These are phyloP conservation scores for Purpureocillium takamizusanense DNA, from an alignment of 2,329 filamentous ascomycete genomes.

Conservation along the genomic window DNA sequence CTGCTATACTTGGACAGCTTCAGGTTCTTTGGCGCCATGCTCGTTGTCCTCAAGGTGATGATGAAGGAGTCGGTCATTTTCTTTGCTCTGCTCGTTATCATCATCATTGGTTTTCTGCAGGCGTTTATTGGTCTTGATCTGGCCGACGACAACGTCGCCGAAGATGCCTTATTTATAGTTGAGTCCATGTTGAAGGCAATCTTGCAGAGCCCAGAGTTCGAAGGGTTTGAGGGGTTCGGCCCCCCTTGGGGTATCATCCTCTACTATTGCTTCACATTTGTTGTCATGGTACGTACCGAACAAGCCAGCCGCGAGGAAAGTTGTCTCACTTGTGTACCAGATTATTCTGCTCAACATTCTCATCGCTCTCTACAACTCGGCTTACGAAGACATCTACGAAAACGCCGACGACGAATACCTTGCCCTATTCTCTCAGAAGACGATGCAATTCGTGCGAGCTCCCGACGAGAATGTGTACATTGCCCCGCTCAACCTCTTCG, in stretches of 20 bases:
- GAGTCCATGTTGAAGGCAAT: constrained; percentile 82
- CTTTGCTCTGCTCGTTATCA: constrained; percentile 79
- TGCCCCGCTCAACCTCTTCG: constrained; percentile 87
- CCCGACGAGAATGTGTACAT: constrained; percentile 99
- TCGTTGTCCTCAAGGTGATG: constrained; percentile 92
- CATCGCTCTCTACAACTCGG: constrained; percentile 93
- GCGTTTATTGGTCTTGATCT: constrained; percentile 89
- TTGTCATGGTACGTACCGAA: constrained; percentile 66
- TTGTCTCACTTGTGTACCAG: constrained; percentile 17
- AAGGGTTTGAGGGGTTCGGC: constrained; percentile 79
- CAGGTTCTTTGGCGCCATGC: constrained; percentile 96
- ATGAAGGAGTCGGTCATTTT: constrained; percentile 94
- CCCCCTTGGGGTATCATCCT: constrained; percentile 90
- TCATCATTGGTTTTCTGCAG: constrained; percentile 83
- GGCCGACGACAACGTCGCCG: constrained; percentile 60
- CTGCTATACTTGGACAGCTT: constrained; percentile 88
- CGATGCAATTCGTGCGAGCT: constrained; percentile 91
- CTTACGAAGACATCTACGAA: constrained; percentile 89
- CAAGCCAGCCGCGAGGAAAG: neutral
- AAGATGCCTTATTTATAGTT: constrained; percentile 65
- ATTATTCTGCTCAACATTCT: constrained; percentile 84
- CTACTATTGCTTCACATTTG: constrained; percentile 96
- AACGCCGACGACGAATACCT: constrained; percentile 95
- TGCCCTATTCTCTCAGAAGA: constrained; percentile 86
- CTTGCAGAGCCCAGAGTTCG: constrained; percentile 87